Evolutionary conservation across 1,284 basidiomycete genomes (phyloP).

Genomic region (Neonothopanus nambi): DNA sequence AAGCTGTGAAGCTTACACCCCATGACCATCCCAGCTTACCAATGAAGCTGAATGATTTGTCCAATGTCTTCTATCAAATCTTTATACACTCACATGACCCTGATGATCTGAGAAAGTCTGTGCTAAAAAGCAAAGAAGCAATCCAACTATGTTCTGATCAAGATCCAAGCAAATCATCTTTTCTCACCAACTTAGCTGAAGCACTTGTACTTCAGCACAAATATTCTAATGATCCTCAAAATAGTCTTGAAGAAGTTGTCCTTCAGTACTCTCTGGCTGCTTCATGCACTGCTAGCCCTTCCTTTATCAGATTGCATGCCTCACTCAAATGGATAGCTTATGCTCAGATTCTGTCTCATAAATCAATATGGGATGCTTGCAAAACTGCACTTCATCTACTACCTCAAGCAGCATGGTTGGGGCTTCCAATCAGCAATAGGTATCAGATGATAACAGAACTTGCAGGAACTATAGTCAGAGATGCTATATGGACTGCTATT

Average conservation of each 20-base stretch:
- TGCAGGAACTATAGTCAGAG: not conserved
- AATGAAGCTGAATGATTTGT: not conserved
- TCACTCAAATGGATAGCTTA: too few relatives aligned
- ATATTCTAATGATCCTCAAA: too few relatives aligned
- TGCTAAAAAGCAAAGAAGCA: too few relatives aligned
- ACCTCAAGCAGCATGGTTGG: slow-evolving; percentile 3
- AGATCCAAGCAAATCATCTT: too few relatives aligned
- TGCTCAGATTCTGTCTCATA: not conserved
- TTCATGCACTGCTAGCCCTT: too few relatives aligned
- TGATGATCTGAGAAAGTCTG: slow-evolving; percentile 8
- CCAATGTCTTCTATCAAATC: not conserved
- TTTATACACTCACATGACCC: not conserved
- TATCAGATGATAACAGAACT: not conserved
- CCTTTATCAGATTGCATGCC: too few relatives aligned
- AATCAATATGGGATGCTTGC: not conserved
- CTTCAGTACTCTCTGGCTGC: too few relatives aligned
- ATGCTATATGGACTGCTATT: too few relatives aligned
- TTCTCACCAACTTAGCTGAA: too few relatives aligned
- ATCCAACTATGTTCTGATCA: too few relatives aligned
- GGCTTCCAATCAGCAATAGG: not conserved
- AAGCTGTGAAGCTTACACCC: not conserved
- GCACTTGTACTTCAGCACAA: too few relatives aligned
- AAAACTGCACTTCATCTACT: not conserved
- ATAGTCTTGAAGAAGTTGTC: too few relatives aligned
- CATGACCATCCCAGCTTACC: slow-evolving; percentile 3